Conservation (phyloP, 495 filamentous ascomycete genomes). For the Penicillium desertorum region DNA sequence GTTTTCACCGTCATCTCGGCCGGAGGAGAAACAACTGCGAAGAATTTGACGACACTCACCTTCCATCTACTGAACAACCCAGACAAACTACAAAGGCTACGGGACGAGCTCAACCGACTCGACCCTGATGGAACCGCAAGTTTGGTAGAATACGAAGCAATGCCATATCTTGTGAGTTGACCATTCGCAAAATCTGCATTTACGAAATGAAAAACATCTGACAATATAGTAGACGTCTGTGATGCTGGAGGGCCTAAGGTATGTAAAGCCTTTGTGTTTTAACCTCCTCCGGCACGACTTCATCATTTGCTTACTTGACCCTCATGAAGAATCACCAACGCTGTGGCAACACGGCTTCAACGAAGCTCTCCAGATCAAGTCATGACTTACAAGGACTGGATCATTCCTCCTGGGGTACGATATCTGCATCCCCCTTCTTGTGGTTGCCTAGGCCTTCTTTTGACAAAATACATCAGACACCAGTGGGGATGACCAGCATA, state of each 20-base stretch:
- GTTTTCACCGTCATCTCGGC: conserved; percentile 45
- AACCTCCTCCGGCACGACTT: not conserved
- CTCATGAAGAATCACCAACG: conserved; percentile 28
- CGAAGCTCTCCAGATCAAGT: conserved; percentile 37
- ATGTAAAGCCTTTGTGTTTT: not conserved
- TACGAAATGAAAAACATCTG: not conserved
- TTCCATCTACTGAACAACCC: conserved; percentile 45
- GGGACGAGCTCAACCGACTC: conserved; percentile 27
- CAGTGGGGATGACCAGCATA: conserved; percentile 43
- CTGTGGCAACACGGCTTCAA: conserved; percentile 33
- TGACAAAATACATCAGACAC: conserved; percentile 23
- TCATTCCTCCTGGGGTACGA: conserved; percentile 44
- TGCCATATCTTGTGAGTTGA: conserved; percentile 34
- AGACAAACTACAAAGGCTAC: conserved; percentile 29
- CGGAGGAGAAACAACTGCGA: conserved; percentile 48
- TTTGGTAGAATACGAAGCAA: conserved; percentile 32
- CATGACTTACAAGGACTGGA: conserved; percentile 43
- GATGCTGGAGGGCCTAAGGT: conserved; percentile 38
- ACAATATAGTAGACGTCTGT: conserved; percentile 21
- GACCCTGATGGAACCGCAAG: conserved; percentile 26
- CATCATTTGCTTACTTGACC: not conserved
- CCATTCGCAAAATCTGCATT: too few relatives aligned
- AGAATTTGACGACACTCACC: conserved; percentile 34
- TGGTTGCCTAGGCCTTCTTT: not conserved
- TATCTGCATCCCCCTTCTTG: not conserved